A percentile compares a stretch with the other conserved stretches of the same genome.
Conservation (phyloP, 1,139 yeast genomes). For the Candida albicans region DNA sequence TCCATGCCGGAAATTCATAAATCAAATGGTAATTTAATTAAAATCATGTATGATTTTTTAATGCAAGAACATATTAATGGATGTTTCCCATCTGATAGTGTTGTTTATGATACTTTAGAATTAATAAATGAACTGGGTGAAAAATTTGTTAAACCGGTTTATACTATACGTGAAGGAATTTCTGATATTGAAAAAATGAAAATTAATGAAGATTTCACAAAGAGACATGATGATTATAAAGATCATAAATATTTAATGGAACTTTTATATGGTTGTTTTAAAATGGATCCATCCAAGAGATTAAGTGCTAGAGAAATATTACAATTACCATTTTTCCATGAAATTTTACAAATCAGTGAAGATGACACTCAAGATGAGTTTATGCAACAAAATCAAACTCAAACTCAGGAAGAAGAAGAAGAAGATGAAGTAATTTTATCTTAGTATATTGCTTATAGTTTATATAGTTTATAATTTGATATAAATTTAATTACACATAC, state of each 20-base stretch:
- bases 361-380: conserved; percentile 27
- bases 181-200: conserved; percentile 7
- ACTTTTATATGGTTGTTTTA: conserved; percentile 53
- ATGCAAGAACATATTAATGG: conserved; percentile 33
- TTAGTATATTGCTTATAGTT: neutral
- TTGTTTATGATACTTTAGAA: conserved; percentile 37
- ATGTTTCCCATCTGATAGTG: conserved; percentile 42
- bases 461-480: no score
- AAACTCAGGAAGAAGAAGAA: no score
- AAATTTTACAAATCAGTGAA: conserved; percentile 22
- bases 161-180: conserved; percentile 7
- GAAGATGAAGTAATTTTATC: conserved; percentile 42
- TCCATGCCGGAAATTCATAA: conserved; percentile 29
- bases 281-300: conserved; percentile 57
- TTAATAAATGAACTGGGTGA: conserved; percentile 30
- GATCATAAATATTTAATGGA: conserved; percentile 52
- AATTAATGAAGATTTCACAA: conserved; percentile 17
- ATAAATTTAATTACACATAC: no score
- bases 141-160: conserved; percentile 26
- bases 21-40: conserved; percentile 31
- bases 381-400: neutral
- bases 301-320: conserved; percentile 57
- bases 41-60: conserved; percentile 33
- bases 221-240: conserved; percentile 27
- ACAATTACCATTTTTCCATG: conserved; percentile 53